Evolutionary conservation across 805 yeast genomes (phyloP).

Genomic region (Starmerella powellii): DNA sequence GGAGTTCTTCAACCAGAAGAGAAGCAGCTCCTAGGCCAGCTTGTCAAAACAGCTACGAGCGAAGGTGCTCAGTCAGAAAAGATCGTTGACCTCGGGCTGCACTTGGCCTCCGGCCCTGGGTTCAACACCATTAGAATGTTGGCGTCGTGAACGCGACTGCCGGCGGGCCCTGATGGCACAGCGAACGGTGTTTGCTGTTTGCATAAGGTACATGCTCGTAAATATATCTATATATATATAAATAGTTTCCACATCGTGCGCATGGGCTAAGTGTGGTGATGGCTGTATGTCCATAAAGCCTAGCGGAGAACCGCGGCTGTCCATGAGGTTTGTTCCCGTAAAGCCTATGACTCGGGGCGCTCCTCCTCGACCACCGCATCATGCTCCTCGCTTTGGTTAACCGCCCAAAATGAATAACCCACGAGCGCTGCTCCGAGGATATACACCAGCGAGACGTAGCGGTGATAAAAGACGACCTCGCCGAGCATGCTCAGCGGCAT

Average conservation of each 20-base stretch:
- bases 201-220: no score
- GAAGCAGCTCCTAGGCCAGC: conserved; percentile 35
- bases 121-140: conserved; percentile 19
- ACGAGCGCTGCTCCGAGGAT: conserved; percentile 71
- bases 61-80: conserved; percentile 24
- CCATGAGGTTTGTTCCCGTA: no score
- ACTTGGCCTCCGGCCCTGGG: conserved; percentile 19
- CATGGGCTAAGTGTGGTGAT: no score
- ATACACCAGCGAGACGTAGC: conserved; percentile 49
- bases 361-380: conserved; percentile 30
- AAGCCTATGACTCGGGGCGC: background rate
- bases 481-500: conserved; percentile 93
- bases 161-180: no score
- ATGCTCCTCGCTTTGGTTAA: conserved; percentile 65
- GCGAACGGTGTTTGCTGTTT: no score
- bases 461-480: conserved; percentile 62
- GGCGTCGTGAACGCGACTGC: conserved; percentile 13
- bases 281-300: no score
- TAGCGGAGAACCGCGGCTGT: no score
- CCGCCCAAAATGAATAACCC: conserved; percentile 67
- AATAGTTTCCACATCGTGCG: background rate
- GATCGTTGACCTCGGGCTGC: conserved; percentile 15
- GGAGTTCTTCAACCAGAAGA: conserved; percentile 51
- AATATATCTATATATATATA: conserved; percentile 1
- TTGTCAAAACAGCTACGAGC: conserved; percentile 1